These are phyloP conservation scores for Stephania yunnanensis DNA, from an alignment of 164 flowering plant genomes.

Conservation along the genomic window DNA sequence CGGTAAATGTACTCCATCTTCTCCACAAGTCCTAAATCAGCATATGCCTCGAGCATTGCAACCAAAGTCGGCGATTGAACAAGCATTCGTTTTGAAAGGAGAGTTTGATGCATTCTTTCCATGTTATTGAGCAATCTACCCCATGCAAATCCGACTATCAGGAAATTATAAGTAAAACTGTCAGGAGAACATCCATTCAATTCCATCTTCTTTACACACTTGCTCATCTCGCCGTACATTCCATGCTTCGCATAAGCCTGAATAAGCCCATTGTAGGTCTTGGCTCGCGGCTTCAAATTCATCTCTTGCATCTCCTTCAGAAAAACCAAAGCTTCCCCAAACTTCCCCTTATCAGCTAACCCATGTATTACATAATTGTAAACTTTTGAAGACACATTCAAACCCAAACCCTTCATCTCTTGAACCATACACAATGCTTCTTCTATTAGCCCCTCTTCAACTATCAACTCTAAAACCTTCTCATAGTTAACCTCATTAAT, in stretches of 20 bases:
- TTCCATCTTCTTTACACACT: slow-evolving; percentile 50
- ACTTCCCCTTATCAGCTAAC: slow-evolving; percentile 32
- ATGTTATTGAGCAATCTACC: slow-evolving; percentile 50
- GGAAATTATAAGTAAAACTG: slow-evolving; percentile 43
- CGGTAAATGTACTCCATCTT: slow-evolving; percentile 48
- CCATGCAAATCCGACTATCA: slow-evolving; percentile 42
- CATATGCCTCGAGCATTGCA: slow-evolving; percentile 61
- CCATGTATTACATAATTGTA: slow-evolving; percentile 49
- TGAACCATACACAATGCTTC: slow-evolving; percentile 28
- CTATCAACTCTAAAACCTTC: slow-evolving; percentile 35
- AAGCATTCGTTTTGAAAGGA: slow-evolving; percentile 31
- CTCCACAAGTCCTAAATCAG: slow-evolving; percentile 33
- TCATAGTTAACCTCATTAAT: slow-evolving; percentile 34
- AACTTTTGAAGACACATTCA: slow-evolving; percentile 29
- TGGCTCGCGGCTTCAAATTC: slow-evolving; percentile 23
- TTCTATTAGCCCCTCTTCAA: slow-evolving; percentile 34
- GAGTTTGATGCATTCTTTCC: slow-evolving; percentile 35
- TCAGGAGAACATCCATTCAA: slow-evolving; percentile 38
- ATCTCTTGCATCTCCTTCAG: slow-evolving; percentile 39
- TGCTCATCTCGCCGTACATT: slow-evolving; percentile 58
- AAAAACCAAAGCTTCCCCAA: slow-evolving; percentile 32
- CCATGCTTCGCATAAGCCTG: slow-evolving; percentile 42
- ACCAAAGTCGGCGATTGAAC: slow-evolving; percentile 37
- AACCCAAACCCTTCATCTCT: slow-evolving; percentile 30
- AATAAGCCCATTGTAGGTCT: slow-evolving; percentile 46